Evolutionary conservation across 1,284 basidiomycete species (phyloP).

Genomic region (Ceratobasidium sp.): DNA sequence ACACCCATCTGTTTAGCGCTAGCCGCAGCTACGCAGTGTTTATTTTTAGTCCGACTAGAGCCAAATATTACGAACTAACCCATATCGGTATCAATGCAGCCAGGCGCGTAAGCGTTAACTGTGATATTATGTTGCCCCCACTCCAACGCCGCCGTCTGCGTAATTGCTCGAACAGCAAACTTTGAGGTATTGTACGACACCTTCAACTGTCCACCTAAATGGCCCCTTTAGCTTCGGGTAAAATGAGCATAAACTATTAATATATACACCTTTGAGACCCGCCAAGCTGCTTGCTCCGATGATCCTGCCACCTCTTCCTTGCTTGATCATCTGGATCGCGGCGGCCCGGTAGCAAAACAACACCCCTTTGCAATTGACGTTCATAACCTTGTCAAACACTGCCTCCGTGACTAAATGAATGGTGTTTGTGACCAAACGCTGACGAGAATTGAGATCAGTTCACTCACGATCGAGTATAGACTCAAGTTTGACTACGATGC

Average conservation of each 20-base stretch:
- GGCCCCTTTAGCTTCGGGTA: background rate
- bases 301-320: constrained; percentile 56
- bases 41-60: background rate
- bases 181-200: constrained; percentile 48
- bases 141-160: constrained; percentile 50
- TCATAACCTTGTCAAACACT: constrained; percentile 50
- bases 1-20: too few species aligned
- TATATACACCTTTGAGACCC: constrained; percentile 5
- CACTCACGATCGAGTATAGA: constrained; percentile 44
- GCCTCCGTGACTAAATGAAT: constrained; percentile 47
- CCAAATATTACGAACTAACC: constrained; percentile 13
- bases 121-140: constrained; percentile 46
- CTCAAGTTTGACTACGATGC: constrained; percentile 37
- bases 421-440: background rate
- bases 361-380: constrained; percentile 54
- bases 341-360: constrained; percentile 57
- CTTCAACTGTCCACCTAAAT: background rate
- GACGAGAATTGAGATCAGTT: background rate
- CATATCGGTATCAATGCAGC: constrained; percentile 42
- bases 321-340: constrained; percentile 54
- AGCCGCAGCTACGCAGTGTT: too few species aligned
- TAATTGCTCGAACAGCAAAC: constrained; percentile 52
- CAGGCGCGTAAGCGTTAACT: constrained; percentile 46
- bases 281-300: constrained; percentile 49
- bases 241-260: background rate